phyloP scores from a whole-genome alignment of 805 yeast genomes.

The Hagleromyces aurorensis region DNA sequence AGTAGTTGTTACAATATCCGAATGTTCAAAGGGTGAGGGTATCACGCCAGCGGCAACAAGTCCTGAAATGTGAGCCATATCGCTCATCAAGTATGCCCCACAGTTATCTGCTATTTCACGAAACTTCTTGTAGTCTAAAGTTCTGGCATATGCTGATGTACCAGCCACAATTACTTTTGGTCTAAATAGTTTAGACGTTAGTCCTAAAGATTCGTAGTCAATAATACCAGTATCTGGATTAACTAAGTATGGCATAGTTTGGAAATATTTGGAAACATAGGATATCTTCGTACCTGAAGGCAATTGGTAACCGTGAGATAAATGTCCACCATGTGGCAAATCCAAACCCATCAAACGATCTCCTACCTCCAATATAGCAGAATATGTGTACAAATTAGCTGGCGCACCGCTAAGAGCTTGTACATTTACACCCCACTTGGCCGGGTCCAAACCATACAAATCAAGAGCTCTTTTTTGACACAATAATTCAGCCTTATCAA shows the following conservation, averaged over 20 bases:
- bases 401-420: conserved; percentile 96
- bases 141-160: conserved; percentile 90
- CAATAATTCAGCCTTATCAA: conserved; percentile 81
- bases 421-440: conserved; percentile 95
- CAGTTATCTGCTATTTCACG: conserved; percentile 84
- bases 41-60: conserved; percentile 90
- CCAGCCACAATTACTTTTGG: conserved; percentile 96
- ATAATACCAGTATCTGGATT: conserved; percentile 81
- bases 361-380: conserved; percentile 79
- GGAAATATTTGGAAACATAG: conserved; percentile 86
- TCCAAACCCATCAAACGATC: conserved; percentile 97
- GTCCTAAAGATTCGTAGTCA: conserved; percentile 82
- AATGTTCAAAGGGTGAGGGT: conserved; percentile 85
- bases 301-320: conserved; percentile 95
- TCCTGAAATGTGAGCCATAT: conserved; percentile 98
- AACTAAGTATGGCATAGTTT: conserved; percentile 95
- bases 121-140: conserved; percentile 86
- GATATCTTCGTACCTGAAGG: conserved; percentile 77
- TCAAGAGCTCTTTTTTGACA: conserved; percentile 89
- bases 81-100: conserved; percentile 87
- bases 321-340: conserved; percentile 97
- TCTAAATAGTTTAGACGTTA: conserved; percentile 78
- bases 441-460: conserved; percentile 69
- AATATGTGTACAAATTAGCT: conserved; percentile 88
- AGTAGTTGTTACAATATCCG: conserved; percentile 96